Base-by-base conservation (phyloP, 257 asterid species). In the Solanum tacnaense region DNA sequence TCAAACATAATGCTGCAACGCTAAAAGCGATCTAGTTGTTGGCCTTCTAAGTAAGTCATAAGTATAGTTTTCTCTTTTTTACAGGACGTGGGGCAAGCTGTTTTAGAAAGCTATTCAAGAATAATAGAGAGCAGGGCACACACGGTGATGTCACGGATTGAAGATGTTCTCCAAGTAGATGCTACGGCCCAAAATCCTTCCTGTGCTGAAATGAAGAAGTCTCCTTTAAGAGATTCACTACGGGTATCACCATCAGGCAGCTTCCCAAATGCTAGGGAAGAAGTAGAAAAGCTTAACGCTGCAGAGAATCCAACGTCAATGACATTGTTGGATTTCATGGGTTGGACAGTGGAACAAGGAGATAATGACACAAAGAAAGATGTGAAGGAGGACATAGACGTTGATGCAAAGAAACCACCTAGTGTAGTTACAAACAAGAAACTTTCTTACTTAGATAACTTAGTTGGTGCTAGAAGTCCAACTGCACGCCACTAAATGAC, bases 91-190 rank as follows among this genome's bases (percentile, higher is more conserved):
- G 99, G 99, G 83, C 99, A 93, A 1, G 98, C 98, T 21, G 88
- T 96, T 86, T 89, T 95, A 46, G 99, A 96, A 87, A 96, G 99
- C 94, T 96, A 96, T 89, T 96, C 99, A 52, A 92, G 99, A 91
- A 94, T 95, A 58, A 88, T 96, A 67, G 99, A 96, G 86, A 96
- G 96, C 70, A 83, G 95, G 82, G 99, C 98, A 25, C 94, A 89
- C 89, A 96, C 95, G 8, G 98, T 96, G 21, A 84, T 95, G 88
- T 94, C 99, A 44, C 88, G 98, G 88, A 93, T 96, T 90, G 98
- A 96, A 31, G 98, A 96, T 56, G 99, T 96, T 3, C 92, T 95
- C 91, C 94, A 91, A 7, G 98, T 94, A 2, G 98, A 96, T 88
- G 44, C 93, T 56, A 79, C 87, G 5, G 95, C 97, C 16, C 89